Evolutionary conservation across 2,329 filamentous ascomycete species (phyloP), one percentile per base, ranked within the genome.

Genomic region (Phyllosticta paracitricarpa): DNA sequence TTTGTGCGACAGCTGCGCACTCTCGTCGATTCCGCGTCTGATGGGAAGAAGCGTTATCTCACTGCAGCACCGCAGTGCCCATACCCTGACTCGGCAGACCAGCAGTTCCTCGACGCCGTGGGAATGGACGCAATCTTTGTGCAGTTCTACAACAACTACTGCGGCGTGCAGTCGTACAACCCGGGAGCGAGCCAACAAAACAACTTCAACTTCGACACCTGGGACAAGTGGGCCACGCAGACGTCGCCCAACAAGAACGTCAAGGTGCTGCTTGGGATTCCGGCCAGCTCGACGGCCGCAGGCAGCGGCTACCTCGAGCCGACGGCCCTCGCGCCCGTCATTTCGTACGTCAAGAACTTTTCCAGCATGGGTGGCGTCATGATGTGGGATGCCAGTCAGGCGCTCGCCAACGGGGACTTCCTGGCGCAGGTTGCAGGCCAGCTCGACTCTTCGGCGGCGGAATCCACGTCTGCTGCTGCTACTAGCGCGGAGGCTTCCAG

Each of bases 141-240:
- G 30, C 84, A 88, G 71, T 87, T 87, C 72, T 87, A 87, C 73
- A 87, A 87, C 78, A 88, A 87, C 77, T 83, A 75, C 69, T 89
- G 87, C 70, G 84, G 84, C 17, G 73, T 83, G 1, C 71, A 77
- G 63, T 78, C 77, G 28, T 89, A 79, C 73, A 66, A 73, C 1
- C 59, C 73, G 0, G 80, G 79, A 4, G 63, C 75, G 0, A 60
- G 66, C 12, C 74, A 70, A 0, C 82, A 83, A 68, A 77, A 73
- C 59, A 81, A 79, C 65, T 88, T 83, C 75, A 86, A 88, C 74
- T 83, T 86, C 64, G 75, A 74, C 33, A 79, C 78, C 28, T 89
- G 86, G 86, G 82, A 89, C 69, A 76, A 74, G 63, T 89, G 86
- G 86, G 85, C 86, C 22, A 79, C 78, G 67, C 79, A 71, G 0